Base-by-base conservation (phyloP, 352 stramenopile genomes). In the Globisporangium rhizosaccharum region DNA sequence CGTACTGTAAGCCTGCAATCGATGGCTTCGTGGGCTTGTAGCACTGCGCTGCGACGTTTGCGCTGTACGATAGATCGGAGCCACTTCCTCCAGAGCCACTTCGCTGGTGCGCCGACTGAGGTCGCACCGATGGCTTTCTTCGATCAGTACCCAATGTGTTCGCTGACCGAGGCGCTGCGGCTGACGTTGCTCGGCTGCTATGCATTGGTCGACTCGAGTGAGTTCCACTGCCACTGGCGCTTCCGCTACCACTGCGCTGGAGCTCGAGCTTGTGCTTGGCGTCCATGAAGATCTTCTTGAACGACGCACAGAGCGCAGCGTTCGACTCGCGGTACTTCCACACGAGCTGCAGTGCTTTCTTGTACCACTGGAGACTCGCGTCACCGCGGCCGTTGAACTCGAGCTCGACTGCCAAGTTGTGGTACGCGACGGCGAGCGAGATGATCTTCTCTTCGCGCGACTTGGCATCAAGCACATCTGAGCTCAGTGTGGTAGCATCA, bases 321-420 rank as follows among this genome's bases (percentile, higher is more conserved):
- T 92, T 90, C n/a, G 66, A 75, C 8, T 83, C 76, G 18, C 71
- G 68, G 59, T 86, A 88, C 50, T 76, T 82, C 57, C 62, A 75
- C 25, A 85, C 76, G 4, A 92, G 66, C 50, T 92, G 78, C 11
- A 90, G 61, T 1, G 83, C 79, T 56, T 92, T 90, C 63, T 90
- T 90, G 56, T 90, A 92, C 83, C 83, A 92, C 57, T 92, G 83
- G 12, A 92, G 66, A 57, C 83, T 90, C 11, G 80, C 79, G 30
- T 90, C 80, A 0, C 79, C 75, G 5, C 79, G 71, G 3, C 66
- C 67, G 47, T 89, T 92, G 57, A 90, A 90, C 57, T 92, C 83
- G 1, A 92, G 65, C 61, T 92, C 83, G 15, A 90, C 83, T 0
- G 76, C 80, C 26, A 92, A 64, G 53, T 92, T 92, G 52, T 90